Conservation (phyloP, 495 filamentous ascomycete species). For the Penicillium coprophilum region DNA sequence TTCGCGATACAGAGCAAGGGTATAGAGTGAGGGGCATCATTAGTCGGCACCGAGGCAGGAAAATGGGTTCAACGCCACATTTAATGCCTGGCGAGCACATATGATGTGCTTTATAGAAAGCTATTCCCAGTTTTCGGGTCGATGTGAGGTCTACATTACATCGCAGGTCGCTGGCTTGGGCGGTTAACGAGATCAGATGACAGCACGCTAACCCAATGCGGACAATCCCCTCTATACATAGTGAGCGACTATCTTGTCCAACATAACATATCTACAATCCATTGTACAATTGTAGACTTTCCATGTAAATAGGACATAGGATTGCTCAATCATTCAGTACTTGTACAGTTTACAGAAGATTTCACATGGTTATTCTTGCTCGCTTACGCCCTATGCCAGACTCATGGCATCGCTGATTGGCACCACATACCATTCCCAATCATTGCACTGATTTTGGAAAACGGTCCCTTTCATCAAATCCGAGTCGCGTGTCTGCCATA, state of each 20-base stretch:
- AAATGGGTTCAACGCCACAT: not conserved
- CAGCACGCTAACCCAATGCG: slow-evolving; percentile 7
- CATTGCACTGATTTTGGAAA: slow-evolving; percentile 28
- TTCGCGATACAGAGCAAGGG: slow-evolving; percentile 7
- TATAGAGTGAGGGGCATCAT: slow-evolving; percentile 2
- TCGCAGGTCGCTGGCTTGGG: slow-evolving; percentile 7
- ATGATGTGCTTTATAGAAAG: not conserved
- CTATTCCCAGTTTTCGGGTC: not conserved
- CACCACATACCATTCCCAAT: slow-evolving; percentile 47
- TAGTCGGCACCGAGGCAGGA: slow-evolving; percentile 5
- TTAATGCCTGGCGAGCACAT: not conserved
- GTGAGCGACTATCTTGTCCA: not conserved
- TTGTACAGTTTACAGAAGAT: not conserved
- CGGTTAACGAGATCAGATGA: slow-evolving; percentile 17
- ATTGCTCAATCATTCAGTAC: not conserved
- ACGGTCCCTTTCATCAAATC: slow-evolving; percentile 32
- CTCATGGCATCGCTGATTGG: slow-evolving; percentile 46
- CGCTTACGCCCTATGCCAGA: slow-evolving; percentile 30
- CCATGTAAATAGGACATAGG: not conserved
- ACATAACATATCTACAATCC: too few relatives aligned
- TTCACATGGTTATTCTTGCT: not conserved
- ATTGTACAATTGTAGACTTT: not conserved
- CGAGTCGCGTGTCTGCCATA: slow-evolving; percentile 46
- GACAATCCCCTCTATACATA: not conserved
- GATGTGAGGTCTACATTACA: not conserved